Conservation (phyloP, 345 rosid species). For the Gossypium mustelinum region DNA sequence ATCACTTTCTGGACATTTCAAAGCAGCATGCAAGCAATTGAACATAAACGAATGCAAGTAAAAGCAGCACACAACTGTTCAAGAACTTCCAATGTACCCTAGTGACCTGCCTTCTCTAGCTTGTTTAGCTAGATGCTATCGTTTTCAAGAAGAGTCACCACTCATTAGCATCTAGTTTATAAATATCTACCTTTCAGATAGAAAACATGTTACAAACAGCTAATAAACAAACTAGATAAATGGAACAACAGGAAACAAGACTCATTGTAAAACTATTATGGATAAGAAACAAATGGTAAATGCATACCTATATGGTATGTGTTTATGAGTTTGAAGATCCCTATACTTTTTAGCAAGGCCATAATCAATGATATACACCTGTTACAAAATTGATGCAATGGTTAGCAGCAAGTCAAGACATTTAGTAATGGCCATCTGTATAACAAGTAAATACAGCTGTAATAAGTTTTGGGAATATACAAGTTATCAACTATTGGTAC, state of each 20-base stretch:
- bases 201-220: not conserved
- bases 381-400: constrained; percentile 16
- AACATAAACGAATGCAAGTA: not conserved
- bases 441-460: not conserved
- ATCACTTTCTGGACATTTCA: not conserved
- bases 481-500: not conserved
- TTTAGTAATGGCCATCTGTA: not conserved
- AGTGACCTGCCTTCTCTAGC: not conserved
- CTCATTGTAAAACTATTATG: not conserved
- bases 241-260: not conserved
- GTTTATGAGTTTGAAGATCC: constrained; percentile 21
- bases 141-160: not conserved
- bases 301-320: constrained; percentile 20
- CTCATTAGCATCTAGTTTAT: not conserved
- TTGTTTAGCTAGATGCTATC: constrained; percentile 8
- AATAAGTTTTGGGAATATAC: not conserved
- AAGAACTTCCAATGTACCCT: not conserved
- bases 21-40: not conserved
- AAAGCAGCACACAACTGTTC: not conserved
- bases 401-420: not conserved
- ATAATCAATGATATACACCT: constrained; percentile 22
- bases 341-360: constrained; percentile 24
- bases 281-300: not conserved
- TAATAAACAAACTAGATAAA: not conserved
- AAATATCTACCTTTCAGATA: not conserved